phyloP scores from a whole-genome alignment of 2,329 filamentous ascomycete species.

The Sporothrix brunneoviolacea region DNA sequence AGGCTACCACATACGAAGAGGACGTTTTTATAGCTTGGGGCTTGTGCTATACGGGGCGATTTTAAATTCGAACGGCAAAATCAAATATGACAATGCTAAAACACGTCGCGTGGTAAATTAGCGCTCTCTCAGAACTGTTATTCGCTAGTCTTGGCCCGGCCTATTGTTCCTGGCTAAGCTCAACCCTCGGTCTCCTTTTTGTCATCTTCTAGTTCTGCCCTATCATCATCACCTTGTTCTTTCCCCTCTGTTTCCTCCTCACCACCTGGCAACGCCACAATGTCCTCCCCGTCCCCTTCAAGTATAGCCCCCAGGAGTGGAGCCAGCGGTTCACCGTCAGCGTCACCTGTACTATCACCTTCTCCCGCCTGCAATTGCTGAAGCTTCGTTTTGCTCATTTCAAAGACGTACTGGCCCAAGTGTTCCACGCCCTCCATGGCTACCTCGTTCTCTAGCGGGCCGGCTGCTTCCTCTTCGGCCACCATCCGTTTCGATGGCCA shows the following conservation, averaged over 20 bases:
- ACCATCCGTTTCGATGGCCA: constrained; percentile 59
- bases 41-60: no score
- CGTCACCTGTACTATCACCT: not conserved
- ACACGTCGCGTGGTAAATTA: no score
- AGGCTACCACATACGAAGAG: no score
- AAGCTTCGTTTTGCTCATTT: constrained; percentile 72
- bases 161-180: not conserved
- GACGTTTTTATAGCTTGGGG: no score
- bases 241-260: constrained; percentile 7
- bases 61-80: no score
- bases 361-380: constrained; percentile 36
- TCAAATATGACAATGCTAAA: no score
- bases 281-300: constrained; percentile 11
- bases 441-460: constrained; percentile 50
- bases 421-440: constrained; percentile 91
- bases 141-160: no score
- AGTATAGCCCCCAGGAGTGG: not conserved
- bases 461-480: constrained; percentile 42
- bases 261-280: constrained; percentile 14
- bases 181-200: not conserved
- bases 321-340: not conserved
- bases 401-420: constrained; percentile 88
- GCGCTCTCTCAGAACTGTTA: no score
- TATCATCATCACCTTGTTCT: not conserved
- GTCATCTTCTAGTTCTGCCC: not conserved